Base-by-base conservation (phyloP, 192 early-diverging fungal species). In the Glomus cerebriforme region DNA sequence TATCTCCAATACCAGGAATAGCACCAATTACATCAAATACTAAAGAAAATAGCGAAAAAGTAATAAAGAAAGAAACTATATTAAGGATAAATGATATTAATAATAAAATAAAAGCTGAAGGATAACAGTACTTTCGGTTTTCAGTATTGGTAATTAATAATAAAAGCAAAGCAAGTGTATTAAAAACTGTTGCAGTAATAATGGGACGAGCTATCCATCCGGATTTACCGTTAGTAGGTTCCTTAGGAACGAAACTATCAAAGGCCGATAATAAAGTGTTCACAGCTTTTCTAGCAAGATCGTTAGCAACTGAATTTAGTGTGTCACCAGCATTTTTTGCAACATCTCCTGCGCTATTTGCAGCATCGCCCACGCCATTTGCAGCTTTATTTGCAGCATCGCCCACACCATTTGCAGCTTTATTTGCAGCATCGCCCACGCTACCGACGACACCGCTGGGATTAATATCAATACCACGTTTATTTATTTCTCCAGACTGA, bases 1-100 rank as follows among this genome's bases (percentile, higher is more conserved):
- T 49, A 69, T 37, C 19, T 22, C 77, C 77, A 34, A 78, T 68
- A 17, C 77, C 77, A 59, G 77, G 77, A 26, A 78, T 59, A 22
- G 54, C 7, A 66, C 26, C 39, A 35, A 78, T 59, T 1, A 69
- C 7, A 7, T 69, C 32, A 69, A 78, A 78, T 5, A 78, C 77
- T 54, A 66, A 69, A 24, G 69, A 49, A 59, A 78, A 78, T 3
- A 78, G 22, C 22, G 67, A 59, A 7, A 69, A 35, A 37, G 68
- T 47, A 69, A 69, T 59, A 19, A 69, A 19, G 22, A 68, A 39
- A 26, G 66, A 39, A 22, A 69, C 7, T 10, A 15, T 9, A 39
- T 69, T 69, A 31, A 78, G 19, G 10, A 78, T 37, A 2, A 32
- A n/a, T 24, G 77, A 58, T n/a, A 58, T 5, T 9, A 70, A 59